Conservation (phyloP, 1,284 basidiomycete genomes). For the Sparassis latifolia region DNA sequence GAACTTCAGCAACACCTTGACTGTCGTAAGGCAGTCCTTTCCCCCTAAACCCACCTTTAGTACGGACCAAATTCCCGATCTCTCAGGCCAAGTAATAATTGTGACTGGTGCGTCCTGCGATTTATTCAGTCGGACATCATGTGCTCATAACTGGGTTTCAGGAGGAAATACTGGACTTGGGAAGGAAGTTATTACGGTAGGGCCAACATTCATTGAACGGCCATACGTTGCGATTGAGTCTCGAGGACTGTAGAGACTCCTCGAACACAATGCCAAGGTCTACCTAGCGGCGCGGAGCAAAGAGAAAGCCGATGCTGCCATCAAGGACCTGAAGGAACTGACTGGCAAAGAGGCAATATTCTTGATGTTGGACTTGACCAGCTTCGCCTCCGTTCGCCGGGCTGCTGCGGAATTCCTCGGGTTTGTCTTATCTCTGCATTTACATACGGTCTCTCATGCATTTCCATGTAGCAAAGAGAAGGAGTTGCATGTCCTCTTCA, state of each 20-base stretch:
- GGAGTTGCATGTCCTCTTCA: not conserved
- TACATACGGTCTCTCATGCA: not conserved
- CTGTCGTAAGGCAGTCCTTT: not conserved
- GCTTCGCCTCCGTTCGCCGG: constrained; percentile 34
- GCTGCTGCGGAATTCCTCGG: constrained; percentile 33
- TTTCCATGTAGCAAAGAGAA: not conserved
- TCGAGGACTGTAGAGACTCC: constrained; percentile 24
- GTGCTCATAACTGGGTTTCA: no score
- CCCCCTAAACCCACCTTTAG: constrained; percentile 40
- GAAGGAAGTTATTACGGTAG: constrained; percentile 15
- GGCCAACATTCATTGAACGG: not conserved
- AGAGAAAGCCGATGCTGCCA: constrained; percentile 36
- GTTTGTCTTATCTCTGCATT: constrained; percentile 3
- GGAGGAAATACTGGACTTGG: constrained; percentile 15
- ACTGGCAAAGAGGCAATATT: constrained; percentile 34
- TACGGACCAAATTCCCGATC: constrained; percentile 42
- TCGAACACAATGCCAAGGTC: constrained; percentile 43
- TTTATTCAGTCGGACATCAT: not conserved
- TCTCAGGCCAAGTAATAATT: constrained; percentile 37
- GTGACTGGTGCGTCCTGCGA: constrained; percentile 27
- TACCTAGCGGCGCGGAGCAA: constrained; percentile 43
- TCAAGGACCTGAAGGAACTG: constrained; percentile 31
- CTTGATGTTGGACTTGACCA: constrained; percentile 43
- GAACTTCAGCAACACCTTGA: no score
- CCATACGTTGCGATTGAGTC: not conserved